Percentiles rank a stretch among this genome's conserved stretches.
phyloP scores from a whole-genome alignment of 176 grass and related monocot genomes.

The Poa annua region DNA sequence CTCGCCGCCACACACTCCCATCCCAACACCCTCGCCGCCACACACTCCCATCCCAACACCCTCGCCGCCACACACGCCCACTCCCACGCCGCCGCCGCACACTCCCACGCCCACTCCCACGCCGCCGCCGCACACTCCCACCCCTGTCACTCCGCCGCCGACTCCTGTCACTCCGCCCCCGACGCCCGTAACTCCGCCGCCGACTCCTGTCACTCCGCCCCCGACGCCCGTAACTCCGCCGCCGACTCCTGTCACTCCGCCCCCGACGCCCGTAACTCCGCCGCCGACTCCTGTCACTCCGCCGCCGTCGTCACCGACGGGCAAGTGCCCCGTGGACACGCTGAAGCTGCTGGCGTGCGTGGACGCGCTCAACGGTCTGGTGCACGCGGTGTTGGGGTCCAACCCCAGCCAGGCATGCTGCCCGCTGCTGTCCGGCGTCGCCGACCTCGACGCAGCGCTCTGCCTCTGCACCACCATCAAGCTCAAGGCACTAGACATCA shows the following conservation, averaged over 20 bases:
- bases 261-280: not conserved
- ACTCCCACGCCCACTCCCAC: not conserved
- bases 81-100: not conserved
- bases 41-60: not conserved
- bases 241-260: not conserved
- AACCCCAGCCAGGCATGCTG: slow-evolving; percentile 50
- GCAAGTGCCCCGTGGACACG: slow-evolving; percentile 70
- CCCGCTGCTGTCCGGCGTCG: slow-evolving; percentile 61
- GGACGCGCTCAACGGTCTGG: slow-evolving; percentile 61
- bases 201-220: not conserved
- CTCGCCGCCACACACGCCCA: not conserved
- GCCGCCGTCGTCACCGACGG: slow-evolving; percentile 10
- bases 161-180: not conserved
- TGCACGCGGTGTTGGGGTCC: slow-evolving; percentile 47
- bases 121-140: not conserved
- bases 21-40: not conserved
- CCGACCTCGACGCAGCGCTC: slow-evolving; percentile 69
- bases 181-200: not conserved
- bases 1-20: not conserved
- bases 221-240: not conserved
- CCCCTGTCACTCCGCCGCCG: not conserved
- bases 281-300: not conserved
- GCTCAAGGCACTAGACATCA: slow-evolving; percentile 59
- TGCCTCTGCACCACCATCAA: slow-evolving; percentile 86
- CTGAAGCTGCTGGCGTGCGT: slow-evolving; percentile 76